These are phyloP conservation scores for Sporodiniella umbellata DNA, from an alignment of 371 early-diverging fungal species.

Conservation along the genomic window DNA sequence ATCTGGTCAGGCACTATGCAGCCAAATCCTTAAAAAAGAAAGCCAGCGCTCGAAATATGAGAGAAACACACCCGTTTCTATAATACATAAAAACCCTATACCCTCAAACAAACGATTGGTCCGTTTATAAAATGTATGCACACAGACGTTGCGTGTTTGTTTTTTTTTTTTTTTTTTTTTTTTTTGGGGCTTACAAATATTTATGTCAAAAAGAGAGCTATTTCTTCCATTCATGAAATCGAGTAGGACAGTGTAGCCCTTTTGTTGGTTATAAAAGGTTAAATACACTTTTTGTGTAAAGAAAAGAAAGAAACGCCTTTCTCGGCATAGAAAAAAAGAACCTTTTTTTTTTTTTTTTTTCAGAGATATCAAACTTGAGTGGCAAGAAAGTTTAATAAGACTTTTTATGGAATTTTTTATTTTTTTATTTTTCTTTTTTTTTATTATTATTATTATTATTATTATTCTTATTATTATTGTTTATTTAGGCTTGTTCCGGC, in stretches of 20 bases:
- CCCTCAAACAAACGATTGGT: neutral
- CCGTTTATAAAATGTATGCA: neutral
- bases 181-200: neutral
- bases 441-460: too few species aligned
- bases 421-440: neutral
- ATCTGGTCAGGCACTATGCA: slow-evolving; percentile 40
- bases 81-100: too few species aligned
- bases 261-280: neutral
- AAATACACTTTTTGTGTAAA: neutral
- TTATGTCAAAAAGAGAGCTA: neutral
- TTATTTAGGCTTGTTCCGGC: too few species aligned
- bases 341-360: too few species aligned
- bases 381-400: slow-evolving; percentile 17
- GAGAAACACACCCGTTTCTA: slow-evolving; percentile 26
- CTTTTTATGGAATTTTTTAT: slow-evolving; percentile 9
- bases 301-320: too few species aligned
- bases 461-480: too few species aligned
- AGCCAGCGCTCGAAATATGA: slow-evolving; percentile 31
- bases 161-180: too few species aligned
- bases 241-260: neutral
- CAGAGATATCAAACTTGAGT: too few species aligned
- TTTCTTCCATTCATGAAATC: too few species aligned
- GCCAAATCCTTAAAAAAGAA: slow-evolving; percentile 41
- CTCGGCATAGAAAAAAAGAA: neutral
- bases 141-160: neutral